A percentile compares a stretch with the other conserved stretches of the same genome.
Conservation (phyloP, 2,329 filamentous ascomycete genomes). For the Tolypocladium nubicola region DNA sequence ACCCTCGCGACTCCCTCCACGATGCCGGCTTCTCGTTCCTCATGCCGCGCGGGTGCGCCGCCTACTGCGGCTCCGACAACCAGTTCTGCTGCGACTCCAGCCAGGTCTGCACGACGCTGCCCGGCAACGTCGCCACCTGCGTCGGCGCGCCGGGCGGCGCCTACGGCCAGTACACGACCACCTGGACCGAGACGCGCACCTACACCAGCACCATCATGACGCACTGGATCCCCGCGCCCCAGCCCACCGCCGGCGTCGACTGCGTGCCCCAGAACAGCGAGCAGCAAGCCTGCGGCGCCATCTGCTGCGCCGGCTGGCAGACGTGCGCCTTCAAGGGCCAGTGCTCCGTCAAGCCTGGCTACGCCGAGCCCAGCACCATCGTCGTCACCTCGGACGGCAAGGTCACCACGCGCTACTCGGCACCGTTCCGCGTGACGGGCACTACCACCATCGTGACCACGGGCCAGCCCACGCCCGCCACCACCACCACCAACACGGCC, state of each 20-base stretch:
- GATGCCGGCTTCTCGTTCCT: conserved; percentile 40
- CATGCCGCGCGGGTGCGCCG: conserved; percentile 35
- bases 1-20: conserved; percentile 37
- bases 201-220: conserved; percentile 50
- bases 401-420: conserved; percentile 44
- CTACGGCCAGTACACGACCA: conserved; percentile 37
- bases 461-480: conserved; percentile 31
- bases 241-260: conserved; percentile 29
- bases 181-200: conserved; percentile 50
- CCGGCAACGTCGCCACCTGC: conserved; percentile 39
- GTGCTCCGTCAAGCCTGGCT: conserved; percentile 44
- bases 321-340: conserved; percentile 51
- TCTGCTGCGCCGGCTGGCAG: conserved; percentile 62
- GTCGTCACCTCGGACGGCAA: conserved; percentile 33
- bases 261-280: conserved; percentile 42
- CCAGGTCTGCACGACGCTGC: conserved; percentile 39
- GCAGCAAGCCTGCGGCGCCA: conserved; percentile 53
- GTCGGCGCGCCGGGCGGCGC: conserved; percentile 22
- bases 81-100: conserved; percentile 43
- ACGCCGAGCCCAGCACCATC: conserved; percentile 29
- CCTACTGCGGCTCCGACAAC: conserved; percentile 43
- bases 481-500: conserved; percentile 41
- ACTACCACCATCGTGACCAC: conserved; percentile 44
- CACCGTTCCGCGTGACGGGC: conserved; percentile 40
- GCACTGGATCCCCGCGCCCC: conserved; percentile 32